Conservation (phyloP, 768 basidiomycete species). For the Macrolepiota dolichaula region DNA sequence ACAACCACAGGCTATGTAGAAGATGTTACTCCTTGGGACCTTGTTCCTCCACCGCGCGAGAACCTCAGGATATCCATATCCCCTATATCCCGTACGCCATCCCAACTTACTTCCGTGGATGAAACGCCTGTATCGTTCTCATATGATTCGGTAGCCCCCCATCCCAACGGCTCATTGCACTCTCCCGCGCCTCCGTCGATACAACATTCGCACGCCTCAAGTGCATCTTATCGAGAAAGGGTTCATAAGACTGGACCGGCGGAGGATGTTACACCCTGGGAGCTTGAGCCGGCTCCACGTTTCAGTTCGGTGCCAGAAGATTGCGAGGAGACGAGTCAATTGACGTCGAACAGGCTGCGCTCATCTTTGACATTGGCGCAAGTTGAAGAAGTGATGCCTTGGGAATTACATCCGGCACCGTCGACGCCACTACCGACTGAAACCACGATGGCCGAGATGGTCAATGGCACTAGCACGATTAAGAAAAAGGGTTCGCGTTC, state of each 20-base stretch:
- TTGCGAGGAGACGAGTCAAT: conserved; percentile 4
- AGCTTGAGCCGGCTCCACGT: conserved; percentile 19
- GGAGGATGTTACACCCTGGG: conserved; percentile 29
- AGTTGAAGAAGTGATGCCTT: conserved; percentile 28
- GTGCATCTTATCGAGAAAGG: conserved; percentile 11
- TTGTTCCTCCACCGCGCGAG: conserved; percentile 13
- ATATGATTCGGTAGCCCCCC: conserved; percentile 7
- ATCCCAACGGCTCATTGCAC: conserved; percentile 1
- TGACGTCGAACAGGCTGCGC: conserved; percentile 15
- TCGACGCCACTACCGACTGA: conserved; percentile 1
- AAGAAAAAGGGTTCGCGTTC: conserved; percentile 9
- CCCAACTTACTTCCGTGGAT: conserved; percentile 4
- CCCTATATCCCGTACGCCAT: background rate
- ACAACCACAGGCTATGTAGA: conserved; percentile 14
- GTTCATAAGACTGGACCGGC: conserved; percentile 18
- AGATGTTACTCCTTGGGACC: conserved; percentile 23
- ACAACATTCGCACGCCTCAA: background rate
- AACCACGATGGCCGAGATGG: background rate
- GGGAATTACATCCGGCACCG: conserved; percentile 28
- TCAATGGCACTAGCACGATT: conserved; percentile 2
- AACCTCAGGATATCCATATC: background rate
- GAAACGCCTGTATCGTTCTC: background rate
- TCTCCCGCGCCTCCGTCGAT: conserved; percentile 7
- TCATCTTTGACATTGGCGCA: conserved; percentile 21
- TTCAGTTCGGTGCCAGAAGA: background rate